Evolutionary conservation across 2,329 filamentous ascomycete genomes (phyloP).

Genomic region (Fusarium sp.): DNA sequence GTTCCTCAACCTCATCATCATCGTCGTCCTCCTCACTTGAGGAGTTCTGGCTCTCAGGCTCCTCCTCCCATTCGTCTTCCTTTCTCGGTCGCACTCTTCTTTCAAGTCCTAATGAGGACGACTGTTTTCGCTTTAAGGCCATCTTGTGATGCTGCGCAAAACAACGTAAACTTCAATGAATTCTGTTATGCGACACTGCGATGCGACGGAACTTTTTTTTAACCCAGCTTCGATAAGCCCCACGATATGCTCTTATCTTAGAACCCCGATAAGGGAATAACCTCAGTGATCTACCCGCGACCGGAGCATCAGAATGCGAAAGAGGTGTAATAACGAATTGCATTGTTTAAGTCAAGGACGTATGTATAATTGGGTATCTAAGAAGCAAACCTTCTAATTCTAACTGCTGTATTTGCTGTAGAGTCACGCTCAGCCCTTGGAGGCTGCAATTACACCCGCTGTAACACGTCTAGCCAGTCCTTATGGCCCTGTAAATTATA

Average conservation of each 20-base stretch:
- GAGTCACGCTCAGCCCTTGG: neutral
- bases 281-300: slow-evolving; percentile 14
- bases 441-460: neutral
- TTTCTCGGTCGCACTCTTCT: slow-evolving; percentile 58
- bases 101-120: slow-evolving; percentile 51
- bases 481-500: neutral
- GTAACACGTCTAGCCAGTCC: neutral
- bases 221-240: slow-evolving; percentile 32
- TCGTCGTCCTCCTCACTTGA: slow-evolving; percentile 42
- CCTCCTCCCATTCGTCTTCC: slow-evolving; percentile 58
- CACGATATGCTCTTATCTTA: slow-evolving; percentile 32
- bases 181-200: neutral
- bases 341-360: too few relatives aligned
- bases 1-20: slow-evolving; percentile 47
- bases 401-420: neutral
- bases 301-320: slow-evolving; percentile 5
- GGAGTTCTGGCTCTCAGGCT: slow-evolving; percentile 51
- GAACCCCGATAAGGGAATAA: slow-evolving; percentile 30
- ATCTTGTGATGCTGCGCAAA: slow-evolving; percentile 41
- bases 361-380: neutral
- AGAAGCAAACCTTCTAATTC: slow-evolving; percentile 15
- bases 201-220: slow-evolving; percentile 33
- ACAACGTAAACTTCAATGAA: neutral
- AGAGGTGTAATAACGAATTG: too few relatives aligned
- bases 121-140: slow-evolving; percentile 56